Base-by-base conservation (phyloP, 176 grass and related monocot species). In the Echinochloa phyllopogon region DNA sequence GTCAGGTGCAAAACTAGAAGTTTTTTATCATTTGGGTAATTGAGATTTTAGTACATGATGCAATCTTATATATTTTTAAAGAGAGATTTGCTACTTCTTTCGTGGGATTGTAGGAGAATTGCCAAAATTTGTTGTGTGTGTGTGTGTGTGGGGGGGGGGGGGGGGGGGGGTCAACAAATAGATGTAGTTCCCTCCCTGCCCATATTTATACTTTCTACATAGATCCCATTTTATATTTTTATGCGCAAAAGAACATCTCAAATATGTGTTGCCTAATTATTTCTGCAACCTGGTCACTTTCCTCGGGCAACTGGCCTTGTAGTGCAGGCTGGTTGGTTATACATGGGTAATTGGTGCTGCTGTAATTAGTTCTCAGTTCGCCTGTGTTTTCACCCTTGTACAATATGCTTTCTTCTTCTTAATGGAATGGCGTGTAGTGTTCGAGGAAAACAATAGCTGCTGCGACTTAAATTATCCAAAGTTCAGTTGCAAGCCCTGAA, bases 391-490 rank as follows among this genome's bases (percentile, higher is more conserved):
- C 17, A 55, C 17, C 17, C 7, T 58, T 60, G 23, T 25, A 24
- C 57, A 8, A 60, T 25, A 24, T 60, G n/a, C 57, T 60, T 60
- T 10, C 8, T 58, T 59, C 56, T 58, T 59, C 57, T 60, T 60
- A 25, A 24, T 12, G 57, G 57, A 10, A 58, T 23, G 56, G 23
- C 56, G 23, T 3, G 5, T 4, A 23, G 8, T 2, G 53, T n/a
- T 58, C 16, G 5, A 53, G 15, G 10, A 24, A 60, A 25, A 24
- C 11, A 57, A 11, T 33, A 55, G 20, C 18, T 79, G 57, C 15
- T 50, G 50, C 60, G 23, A 43, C 55, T 72, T 85, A 85, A 71
- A 60, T 84, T 59, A n/a, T 75, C 27, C 24, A 17, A 42, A 64
- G 36, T 70, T 70, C 38, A 44, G 50, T 67, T 65, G 42, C 65